Base-by-base conservation (phyloP, 2,329 filamentous ascomycete species). In the Cadophora malorum region DNA sequence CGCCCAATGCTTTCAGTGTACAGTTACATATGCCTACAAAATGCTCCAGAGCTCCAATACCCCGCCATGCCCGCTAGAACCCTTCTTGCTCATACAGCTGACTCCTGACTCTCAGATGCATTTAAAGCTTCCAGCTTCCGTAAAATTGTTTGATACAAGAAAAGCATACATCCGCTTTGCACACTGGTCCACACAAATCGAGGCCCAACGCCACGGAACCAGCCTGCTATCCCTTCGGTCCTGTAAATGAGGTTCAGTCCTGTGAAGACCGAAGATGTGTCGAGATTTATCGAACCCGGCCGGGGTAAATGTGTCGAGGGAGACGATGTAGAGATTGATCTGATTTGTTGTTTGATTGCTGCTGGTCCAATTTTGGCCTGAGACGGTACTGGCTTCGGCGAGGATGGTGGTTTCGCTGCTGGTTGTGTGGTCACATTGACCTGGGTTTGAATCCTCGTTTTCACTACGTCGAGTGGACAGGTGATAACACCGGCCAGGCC, bases 131-230 rank as follows among this genome's bases (percentile, higher is more conserved):
- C 91, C 72, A 98, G 85, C 80, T 90, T 88, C 75, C 91, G 90
- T 77, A 98, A 81, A 66, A 98, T 83, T 69, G 90, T 91, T 81
- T 98, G 95, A 79, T 98, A 98, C 79, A 97, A 83, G 74, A 98
- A 94, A 78, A 98, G 84, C 95, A 98, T 98, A 72, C 93, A 97
- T 52, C 94, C 92, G 76, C 92, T 97, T 82, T 99, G 96, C 67
- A 98, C 93, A 76, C 95, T 97, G 25, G 96, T 99, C 96, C 96
- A 99, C 16, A 98, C 93, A 67, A 91, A 91, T 64, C 96, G 88
- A 1, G 96, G 96, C 0, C 95, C 95, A 1, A 99, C 95, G 31
- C 96, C 96, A 67, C 96, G 88, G 80, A 99, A 99, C 90, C 93
- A 96, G 1, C 96, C 96, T 2, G 86, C 87, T 19, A 98, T 74